phyloP scores from a whole-genome alignment of 805 yeast genomes.

The Pichia thaimueangensis region DNA sequence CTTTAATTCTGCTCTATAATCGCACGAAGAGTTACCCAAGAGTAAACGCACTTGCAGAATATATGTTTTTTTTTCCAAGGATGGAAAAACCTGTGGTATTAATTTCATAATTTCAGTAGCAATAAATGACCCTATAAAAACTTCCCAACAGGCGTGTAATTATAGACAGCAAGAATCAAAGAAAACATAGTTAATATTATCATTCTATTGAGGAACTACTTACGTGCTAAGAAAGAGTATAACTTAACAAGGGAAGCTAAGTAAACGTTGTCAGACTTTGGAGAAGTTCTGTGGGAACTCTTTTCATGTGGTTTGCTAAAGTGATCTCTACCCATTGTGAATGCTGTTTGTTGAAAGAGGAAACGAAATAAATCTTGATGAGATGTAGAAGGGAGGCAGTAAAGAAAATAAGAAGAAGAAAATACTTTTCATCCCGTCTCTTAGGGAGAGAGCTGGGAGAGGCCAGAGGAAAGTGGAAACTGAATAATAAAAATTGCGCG shows the following conservation, averaged over 20 bases:
- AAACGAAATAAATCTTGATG: neutral
- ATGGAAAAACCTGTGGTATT: too few relatives aligned
- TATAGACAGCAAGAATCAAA: conserved; percentile 24
- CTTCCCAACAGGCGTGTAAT: neutral
- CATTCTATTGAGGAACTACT: conserved; percentile 35
- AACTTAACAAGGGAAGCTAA: conserved; percentile 95
- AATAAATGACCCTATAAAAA: neutral
- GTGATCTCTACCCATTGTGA: conserved; percentile 94
- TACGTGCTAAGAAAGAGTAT: conserved; percentile 99
- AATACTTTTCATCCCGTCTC: conserved; percentile 1
- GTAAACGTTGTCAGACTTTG: conserved; percentile 99
- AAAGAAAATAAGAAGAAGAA: conserved; percentile 3
- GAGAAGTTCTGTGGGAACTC: conserved; percentile 96
- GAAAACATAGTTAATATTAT: conserved; percentile 1
- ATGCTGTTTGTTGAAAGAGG: conserved; percentile 4
- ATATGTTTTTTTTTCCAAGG: too few relatives aligned
- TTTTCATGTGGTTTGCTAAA: conserved; percentile 93
- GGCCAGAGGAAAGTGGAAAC: neutral
- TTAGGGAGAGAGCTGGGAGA: too few relatives aligned
- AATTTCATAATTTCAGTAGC: neutral
- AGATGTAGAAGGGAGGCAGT: neutral
- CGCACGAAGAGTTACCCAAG: conserved; percentile 28
- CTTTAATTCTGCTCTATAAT: conserved; percentile 44
- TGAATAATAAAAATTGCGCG: neutral
- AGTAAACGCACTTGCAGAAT: conserved; percentile 29